Evolutionary conservation across 116 monocot genomes (phyloP).

Genomic region (Dioscorea cayenensis): DNA sequence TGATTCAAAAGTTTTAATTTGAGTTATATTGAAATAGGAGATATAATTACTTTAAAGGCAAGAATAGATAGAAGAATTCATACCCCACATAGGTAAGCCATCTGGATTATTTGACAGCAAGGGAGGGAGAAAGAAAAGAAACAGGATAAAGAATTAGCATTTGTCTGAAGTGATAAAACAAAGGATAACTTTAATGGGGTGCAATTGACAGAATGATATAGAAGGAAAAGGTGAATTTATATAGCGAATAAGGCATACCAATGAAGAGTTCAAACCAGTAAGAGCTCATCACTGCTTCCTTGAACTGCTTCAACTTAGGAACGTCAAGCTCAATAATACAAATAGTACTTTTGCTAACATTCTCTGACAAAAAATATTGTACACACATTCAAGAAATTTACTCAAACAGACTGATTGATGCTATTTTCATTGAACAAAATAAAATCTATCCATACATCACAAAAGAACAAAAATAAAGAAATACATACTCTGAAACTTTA

Average conservation of each 20-base stretch:
- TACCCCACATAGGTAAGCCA: slow-evolving; percentile 94
- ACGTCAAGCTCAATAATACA: slow-evolving; percentile 73
- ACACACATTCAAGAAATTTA: background rate
- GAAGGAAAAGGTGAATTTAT: background rate
- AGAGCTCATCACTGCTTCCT: slow-evolving; percentile 67
- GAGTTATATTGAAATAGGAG: background rate
- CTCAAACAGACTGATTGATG: background rate
- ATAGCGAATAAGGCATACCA: slow-evolving; percentile 39
- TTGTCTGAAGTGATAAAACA: background rate
- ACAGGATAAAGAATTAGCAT: slow-evolving; percentile 4
- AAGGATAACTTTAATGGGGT: background rate
- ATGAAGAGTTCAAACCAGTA: slow-evolving; percentile 98
- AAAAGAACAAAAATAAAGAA: background rate
- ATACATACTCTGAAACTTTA: slow-evolving; percentile 68
- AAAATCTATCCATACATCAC: background rate
- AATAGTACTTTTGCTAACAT: slow-evolving; percentile 59
- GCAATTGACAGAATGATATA: background rate
- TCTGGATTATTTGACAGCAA: slow-evolving; percentile 32
- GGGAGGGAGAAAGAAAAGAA: slow-evolving; percentile 10
- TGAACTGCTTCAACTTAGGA: slow-evolving; percentile 65
- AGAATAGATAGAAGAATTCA: slow-evolving; percentile 12
- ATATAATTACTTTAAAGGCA: background rate
- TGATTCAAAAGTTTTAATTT: slow-evolving; percentile 11
- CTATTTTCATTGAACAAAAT: background rate
- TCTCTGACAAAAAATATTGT: slow-evolving; percentile 30